A percentile compares a stretch with the other conserved stretches of the same genome.
Conservation (phyloP, 2,329 filamentous ascomycete genomes). For the Juglanconis sp. region DNA sequence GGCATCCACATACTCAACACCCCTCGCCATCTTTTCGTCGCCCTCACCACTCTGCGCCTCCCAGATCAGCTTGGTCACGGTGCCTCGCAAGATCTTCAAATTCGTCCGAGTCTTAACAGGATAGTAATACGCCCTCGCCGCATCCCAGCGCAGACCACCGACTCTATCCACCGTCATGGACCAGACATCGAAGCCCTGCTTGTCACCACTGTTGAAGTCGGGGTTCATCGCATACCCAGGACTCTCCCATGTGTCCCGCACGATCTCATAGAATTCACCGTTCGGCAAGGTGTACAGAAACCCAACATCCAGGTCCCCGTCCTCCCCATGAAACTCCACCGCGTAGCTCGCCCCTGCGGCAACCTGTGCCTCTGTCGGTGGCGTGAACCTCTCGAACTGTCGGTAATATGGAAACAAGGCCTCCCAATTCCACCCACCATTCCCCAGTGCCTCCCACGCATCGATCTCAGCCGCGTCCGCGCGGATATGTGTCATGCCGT, state of each 20-base stretch:
- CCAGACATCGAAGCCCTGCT: conserved; percentile 35
- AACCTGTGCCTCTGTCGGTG: conserved; percentile 32
- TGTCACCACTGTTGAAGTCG: conserved; percentile 38
- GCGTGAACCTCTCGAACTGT: conserved; percentile 36
- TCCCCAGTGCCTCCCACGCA: conserved; percentile 41
- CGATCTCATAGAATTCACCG: conserved; percentile 27
- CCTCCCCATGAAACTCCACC: conserved; percentile 31
- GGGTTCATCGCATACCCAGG: conserved; percentile 31
- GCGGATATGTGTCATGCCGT: conserved; percentile 39
- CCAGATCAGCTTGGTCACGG: conserved; percentile 19
- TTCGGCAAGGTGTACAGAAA: conserved; percentile 34
- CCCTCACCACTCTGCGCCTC: conserved; percentile 26
- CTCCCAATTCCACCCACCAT: conserved; percentile 43
- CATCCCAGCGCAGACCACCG: conserved; percentile 35
- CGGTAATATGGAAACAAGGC: conserved; percentile 45
- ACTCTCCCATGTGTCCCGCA: conserved; percentile 30
- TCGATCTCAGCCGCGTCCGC: conserved; percentile 39
- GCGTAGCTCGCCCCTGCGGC: conserved; percentile 34
- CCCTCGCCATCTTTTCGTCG: conserved; percentile 26
- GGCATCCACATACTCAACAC: conserved; percentile 34
- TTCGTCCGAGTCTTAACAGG: conserved; percentile 35
- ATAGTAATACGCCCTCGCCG: conserved; percentile 40
- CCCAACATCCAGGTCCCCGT: conserved; percentile 34
- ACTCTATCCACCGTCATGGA: conserved; percentile 39
- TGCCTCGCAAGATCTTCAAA: conserved; percentile 36